A percentile compares a stretch with the other conserved stretches of the same genome.
phyloP scores from a whole-genome alignment of 1,139 yeast species.

The Tardiomyces depauwii region DNA sequence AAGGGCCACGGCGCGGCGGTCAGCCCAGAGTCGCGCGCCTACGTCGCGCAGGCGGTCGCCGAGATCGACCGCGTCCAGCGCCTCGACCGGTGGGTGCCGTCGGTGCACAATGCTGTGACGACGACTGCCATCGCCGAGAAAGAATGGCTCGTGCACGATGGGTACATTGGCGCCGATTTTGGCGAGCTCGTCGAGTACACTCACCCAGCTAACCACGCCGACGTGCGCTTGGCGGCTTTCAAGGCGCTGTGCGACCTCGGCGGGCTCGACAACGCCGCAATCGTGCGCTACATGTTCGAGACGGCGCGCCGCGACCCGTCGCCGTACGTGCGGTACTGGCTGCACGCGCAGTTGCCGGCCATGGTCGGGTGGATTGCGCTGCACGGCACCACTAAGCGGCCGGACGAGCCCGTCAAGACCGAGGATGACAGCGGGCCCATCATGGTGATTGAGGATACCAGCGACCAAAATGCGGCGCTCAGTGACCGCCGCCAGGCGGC shows the following conservation, averaged over 20 bases:
- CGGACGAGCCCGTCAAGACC: not conserved
- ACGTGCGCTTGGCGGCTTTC: conserved; percentile 58
- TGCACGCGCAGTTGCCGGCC: conserved; percentile 38
- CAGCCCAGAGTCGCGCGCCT: conserved; percentile 12
- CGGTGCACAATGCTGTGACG: conserved; percentile 51
- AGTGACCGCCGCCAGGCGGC: conserved; percentile 32
- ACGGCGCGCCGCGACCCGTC: conserved; percentile 47
- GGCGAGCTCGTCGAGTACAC: conserved; percentile 40
- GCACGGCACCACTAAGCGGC: conserved; percentile 32
- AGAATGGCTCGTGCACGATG: conserved; percentile 31
- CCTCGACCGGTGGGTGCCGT: conserved; percentile 81
- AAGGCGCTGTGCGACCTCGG: conserved; percentile 62
- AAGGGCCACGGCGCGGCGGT: conserved; percentile 6
- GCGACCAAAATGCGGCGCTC: conserved; percentile 24
- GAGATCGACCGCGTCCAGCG: conserved; percentile 68
- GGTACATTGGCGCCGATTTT: conserved; percentile 41
- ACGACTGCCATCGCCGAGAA: conserved; percentile 47
- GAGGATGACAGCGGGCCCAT: not conserved
- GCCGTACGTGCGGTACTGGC: conserved; percentile 38
- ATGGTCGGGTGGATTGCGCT: conserved; percentile 62
- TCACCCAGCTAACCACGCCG: conserved; percentile 35
- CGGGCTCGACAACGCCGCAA: conserved; percentile 53
- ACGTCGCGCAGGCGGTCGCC: conserved; percentile 30
- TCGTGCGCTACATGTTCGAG: conserved; percentile 53
- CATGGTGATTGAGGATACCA: not conserved